Evolutionary conservation across 176 grass and related monocot genomes (phyloP), one percentile per base, ranked within the genome.

Genomic region (Poa annua): DNA sequence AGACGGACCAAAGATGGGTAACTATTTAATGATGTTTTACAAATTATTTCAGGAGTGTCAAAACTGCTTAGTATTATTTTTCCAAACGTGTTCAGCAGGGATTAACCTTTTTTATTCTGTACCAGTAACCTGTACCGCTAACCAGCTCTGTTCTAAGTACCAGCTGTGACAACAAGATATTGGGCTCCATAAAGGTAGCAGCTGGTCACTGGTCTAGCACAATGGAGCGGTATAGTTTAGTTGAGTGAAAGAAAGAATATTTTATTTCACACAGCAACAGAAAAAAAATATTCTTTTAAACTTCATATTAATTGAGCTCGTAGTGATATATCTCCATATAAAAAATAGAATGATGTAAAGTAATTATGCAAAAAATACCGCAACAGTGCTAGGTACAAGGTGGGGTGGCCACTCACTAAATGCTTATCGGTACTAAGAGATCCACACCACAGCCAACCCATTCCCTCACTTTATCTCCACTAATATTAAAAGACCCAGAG

Each of bases 91-190:
- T 50, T 50, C 15, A 41, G 54, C 38, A n/a, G 20, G 17, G 47
- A 14, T 53, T 80, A 75, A 68, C 19, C 71, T 6, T 81, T 6
- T 17, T 54, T 39, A 77, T 11, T 21, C 11, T 52, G 62, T 84
- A 49, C 11, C 20, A 71, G 19, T 57, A 22, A 29, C 29, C 29
- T 52, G 62, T 84, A 49, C 11, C 20, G 60, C 12, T 57, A 22
- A 68, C 51, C 70, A 13, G 38, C 19, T 47, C 19, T 57, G 20
- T 77, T 67, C 35, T 7, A 71, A 71, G 66, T 9, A 39, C 20
- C 21, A 70, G 29, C 44, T 24, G 11, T 25, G 61, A 73, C 25
- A 35, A 81, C 61, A 64, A 17, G 26, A 64, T 34, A 64, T 32
- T 64, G 61, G 14, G 61, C 5, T 6, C 61, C 61, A 34, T 64